Conservation (phyloP, 2,329 filamentous ascomycete species). For the Fusarium domesticum region DNA sequence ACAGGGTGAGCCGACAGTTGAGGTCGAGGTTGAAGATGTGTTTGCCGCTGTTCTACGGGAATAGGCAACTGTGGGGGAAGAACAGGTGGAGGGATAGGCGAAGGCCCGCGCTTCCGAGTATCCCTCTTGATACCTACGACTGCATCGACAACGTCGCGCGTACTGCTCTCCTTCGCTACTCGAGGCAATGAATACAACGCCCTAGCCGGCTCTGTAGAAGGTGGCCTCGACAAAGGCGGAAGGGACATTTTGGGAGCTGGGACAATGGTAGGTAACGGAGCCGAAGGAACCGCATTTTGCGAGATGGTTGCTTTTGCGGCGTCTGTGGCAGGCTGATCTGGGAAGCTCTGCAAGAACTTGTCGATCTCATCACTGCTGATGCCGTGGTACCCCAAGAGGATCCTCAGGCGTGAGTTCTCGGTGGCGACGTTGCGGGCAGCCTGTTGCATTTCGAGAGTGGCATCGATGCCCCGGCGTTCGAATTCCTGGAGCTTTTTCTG, state of each 20-base stretch:
- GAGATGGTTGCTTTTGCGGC: conserved; percentile 27
- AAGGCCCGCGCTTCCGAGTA: conserved; percentile 8
- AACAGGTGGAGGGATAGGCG: neutral
- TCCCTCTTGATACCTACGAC: conserved; percentile 28
- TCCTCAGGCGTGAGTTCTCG: conserved; percentile 47
- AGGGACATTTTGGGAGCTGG: conserved; percentile 19
- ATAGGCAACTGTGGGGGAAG: conserved; percentile 9
- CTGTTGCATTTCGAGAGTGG: conserved; percentile 52
- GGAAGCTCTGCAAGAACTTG: conserved; percentile 38
- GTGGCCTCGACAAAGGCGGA: conserved; percentile 20
- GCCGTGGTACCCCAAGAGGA: conserved; percentile 41
- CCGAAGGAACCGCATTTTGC: conserved; percentile 5
- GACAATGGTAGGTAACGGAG: conserved; percentile 8
- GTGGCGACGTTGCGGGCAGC: conserved; percentile 48
- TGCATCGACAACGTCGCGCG: conserved; percentile 28
- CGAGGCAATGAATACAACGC: conserved; percentile 12
- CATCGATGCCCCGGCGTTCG: conserved; percentile 47
- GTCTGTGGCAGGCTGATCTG: conserved; percentile 32
- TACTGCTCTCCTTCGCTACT: conserved; percentile 20
- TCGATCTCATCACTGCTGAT: conserved; percentile 40
- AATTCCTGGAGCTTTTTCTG: conserved; percentile 46
- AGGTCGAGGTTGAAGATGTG: conserved; percentile 23
- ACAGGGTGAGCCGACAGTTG: conserved; percentile 17
- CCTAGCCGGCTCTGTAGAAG: conserved; percentile 17
- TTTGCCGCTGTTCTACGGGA: conserved; percentile 19